Evolutionary conservation across 2,329 filamentous ascomycete genomes (phyloP).

Genomic region (Calonectria pteridis): DNA sequence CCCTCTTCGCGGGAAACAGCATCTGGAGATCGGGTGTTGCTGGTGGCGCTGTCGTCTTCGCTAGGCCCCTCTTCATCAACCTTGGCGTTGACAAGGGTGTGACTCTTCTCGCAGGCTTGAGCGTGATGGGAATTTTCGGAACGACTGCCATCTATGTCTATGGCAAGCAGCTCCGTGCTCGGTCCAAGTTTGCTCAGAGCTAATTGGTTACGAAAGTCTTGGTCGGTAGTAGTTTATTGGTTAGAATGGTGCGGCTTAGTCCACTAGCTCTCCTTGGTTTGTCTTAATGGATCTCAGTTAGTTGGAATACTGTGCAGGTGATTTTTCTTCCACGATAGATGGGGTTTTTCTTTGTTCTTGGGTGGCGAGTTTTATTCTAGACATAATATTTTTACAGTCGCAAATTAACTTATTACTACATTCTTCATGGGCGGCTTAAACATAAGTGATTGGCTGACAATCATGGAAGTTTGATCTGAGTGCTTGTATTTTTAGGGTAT

Average conservation of each 20-base stretch:
- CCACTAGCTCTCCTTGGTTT: neutral
- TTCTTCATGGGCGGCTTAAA: too few species aligned
- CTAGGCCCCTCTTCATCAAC: slow-evolving; percentile 8
- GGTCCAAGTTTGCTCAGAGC: slow-evolving; percentile 11
- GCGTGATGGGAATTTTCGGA: slow-evolving; percentile 8
- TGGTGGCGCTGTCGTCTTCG: slow-evolving; percentile 3
- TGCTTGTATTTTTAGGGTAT: too few species aligned
- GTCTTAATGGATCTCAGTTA: neutral
- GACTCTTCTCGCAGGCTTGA: slow-evolving; percentile 4
- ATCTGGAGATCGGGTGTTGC: slow-evolving; percentile 8
- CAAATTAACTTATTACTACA: neutral
- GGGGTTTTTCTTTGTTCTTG: neutral
- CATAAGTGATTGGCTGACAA: too few species aligned
- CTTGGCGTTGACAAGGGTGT: slow-evolving; percentile 6
- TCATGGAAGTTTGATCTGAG: too few species aligned
- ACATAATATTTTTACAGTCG: neutral
- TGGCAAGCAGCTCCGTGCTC: slow-evolving; percentile 4
- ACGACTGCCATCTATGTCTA: slow-evolving; percentile 5
- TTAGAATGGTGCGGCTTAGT: neutral
- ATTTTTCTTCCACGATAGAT: neutral
- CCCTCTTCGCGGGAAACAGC: slow-evolving; percentile 4
- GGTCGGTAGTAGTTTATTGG: neutral
- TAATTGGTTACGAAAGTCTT: neutral
- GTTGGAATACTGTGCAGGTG: neutral
- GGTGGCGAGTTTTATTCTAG: neutral